Evolutionary conservation across 352 stramenopile genomes (phyloP), one percentile per base, ranked within the genome.

Genomic region (Globisporangium irregulare): DNA sequence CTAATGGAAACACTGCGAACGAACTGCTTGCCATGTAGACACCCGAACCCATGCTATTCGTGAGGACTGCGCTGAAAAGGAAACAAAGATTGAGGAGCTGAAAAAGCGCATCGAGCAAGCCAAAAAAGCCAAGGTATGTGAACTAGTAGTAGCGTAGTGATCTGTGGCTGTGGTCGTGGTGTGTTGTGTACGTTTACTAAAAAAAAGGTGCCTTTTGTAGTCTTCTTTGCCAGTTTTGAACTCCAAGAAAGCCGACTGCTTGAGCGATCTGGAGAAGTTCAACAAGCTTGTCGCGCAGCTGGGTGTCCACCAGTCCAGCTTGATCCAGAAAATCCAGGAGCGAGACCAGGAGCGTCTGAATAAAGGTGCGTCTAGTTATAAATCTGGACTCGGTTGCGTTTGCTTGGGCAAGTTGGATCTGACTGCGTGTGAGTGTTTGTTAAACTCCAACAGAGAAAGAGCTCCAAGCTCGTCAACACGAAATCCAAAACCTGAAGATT

Each of bases 241-340:
- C 36, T 69, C 94, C 61, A 98, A 96, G 48, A 90, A 97, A 64
- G 79, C 81, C 36, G 89, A 98, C 48, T 94, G 92, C 56, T 70
- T 82, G 12, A 91, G 79, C 48, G 94, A 99, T 67, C 81, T 98
- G 46, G 86, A 92, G 34, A 98, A 99, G 75, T 98, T 98, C 68
- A 78, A 94, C 46, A 84, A 90, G 29, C 79, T 98, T 1, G 84
- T 99, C 9, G 54, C 75, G 22, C 75, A 96, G 66, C 81, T 98
- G 59, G 84, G 96, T 25, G 81, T 78, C 14, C 78, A 95, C 70
- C 85, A 95, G 50, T 22, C 51, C 7, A 84, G 87, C 54, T 67
- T 98, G 12, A 84, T 98, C 38, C 74, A 90, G 48, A 94, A 98
- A 76, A 89, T 98, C 61, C 81, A 96, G 53, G 82, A 94, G 43